Percentiles rank a stretch among this genome's conserved stretches.
Conservation (phyloP, 345 rosid species). For the Populus davidiana region DNA sequence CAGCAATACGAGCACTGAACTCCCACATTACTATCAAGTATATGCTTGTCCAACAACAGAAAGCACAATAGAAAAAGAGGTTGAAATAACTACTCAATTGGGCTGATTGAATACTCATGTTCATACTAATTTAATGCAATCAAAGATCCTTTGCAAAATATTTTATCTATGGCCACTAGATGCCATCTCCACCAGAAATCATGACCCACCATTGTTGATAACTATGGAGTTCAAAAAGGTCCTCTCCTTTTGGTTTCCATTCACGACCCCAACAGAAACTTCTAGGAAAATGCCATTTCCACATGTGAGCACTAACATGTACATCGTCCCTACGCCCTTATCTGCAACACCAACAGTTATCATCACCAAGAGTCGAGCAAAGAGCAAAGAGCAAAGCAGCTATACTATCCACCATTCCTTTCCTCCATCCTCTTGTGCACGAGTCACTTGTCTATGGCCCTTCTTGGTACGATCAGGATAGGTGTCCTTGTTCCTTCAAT, state of each 20-base stretch:
- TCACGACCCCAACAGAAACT: neutral
- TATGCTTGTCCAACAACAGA: slow-evolving; percentile 19
- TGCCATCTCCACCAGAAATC: neutral
- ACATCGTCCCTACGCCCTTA: neutral
- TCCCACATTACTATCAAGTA: slow-evolving; percentile 7
- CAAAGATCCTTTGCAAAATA: neutral
- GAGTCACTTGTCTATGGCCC: slow-evolving; percentile 4
- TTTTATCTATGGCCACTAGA: neutral
- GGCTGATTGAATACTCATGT: neutral
- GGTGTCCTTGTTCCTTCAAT: slow-evolving; percentile 10
- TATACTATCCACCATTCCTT: slow-evolving; percentile 17
- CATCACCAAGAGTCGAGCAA: neutral
- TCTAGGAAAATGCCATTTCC: neutral
- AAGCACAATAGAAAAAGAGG: neutral
- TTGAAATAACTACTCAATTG: neutral
- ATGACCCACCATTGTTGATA: neutral
- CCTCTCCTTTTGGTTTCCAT: neutral
- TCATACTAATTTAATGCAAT: neutral
- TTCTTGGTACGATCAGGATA: slow-evolving; percentile 17
- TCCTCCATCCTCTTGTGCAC: slow-evolving; percentile 11
- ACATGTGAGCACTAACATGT: slow-evolving; percentile 5
- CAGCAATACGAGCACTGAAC: neutral
- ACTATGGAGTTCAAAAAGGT: neutral
- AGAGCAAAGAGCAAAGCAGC: neutral
- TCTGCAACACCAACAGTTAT: neutral